Evolutionary conservation across 129 eudicot genomes (phyloP), one percentile per base, ranked within the genome.

Genomic region (Artemisia tridentata): DNA sequence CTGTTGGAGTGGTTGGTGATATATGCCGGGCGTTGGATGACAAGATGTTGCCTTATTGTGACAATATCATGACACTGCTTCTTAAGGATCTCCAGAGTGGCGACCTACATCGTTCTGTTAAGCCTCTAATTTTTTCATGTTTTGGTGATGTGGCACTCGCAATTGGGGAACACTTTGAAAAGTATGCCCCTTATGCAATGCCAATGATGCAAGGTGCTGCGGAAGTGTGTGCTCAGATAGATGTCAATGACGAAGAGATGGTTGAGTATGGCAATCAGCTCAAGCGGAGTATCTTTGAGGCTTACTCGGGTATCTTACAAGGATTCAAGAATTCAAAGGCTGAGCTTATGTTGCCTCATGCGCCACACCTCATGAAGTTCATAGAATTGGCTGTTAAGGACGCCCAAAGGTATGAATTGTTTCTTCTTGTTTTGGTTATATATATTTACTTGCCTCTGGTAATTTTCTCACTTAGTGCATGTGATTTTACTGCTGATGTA

Each of bases 81-180:
- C 89, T 92, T 59, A 86, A 83, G 73, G 95, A 92, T 79, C 89
- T 92, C 10, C 79, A 91, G 13, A 92, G 98, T 53, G 80, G 82
- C 14, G 96, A 92, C 47, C 79, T 92, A 9, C 85, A 92, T 68
- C 81, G 96, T 21, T 92, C 96, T 14, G 98, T 92, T 14, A 92
- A 92, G 68, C 98, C 98, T 25, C 95, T 96, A 14, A 89, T 92
- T 64, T 92, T 92, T 83, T 89, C 98, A 5, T 88, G 96, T 78
- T 92, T 92, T 72, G 98, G 98, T 43, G 98, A 92, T 71, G 78
- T 92, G 68, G 98, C 98, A 25, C 91, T 92, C 68, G 98, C 98
- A 9, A 92, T 92, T 66, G 98, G 96, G 11, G 89, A 81, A 41
- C 85, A 89, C 63, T 92, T 92, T 31, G 98, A 92, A 50, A 92